phyloP scores from a whole-genome alignment of 129 eudicot species.

The Pseudognaphalium luteoalbum region DNA sequence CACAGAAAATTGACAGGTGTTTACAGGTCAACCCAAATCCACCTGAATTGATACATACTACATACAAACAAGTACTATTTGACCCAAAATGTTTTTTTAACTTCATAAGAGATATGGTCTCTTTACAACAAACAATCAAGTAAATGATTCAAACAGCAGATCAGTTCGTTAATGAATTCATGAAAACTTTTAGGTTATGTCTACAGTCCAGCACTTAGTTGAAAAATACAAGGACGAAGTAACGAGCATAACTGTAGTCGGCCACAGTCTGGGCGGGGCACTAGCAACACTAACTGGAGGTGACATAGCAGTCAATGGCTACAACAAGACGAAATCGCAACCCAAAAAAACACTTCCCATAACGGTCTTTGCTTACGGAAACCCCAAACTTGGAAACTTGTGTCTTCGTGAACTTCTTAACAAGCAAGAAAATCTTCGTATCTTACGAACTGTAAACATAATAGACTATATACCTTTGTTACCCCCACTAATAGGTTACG shows the following conservation, averaged over 20 bases:
- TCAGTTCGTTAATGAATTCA: background rate
- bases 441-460: conserved; percentile 32
- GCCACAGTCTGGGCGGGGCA: conserved; percentile 71
- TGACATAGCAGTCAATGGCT: conserved; percentile 55
- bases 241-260: conserved; percentile 53
- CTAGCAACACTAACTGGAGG: conserved; percentile 50
- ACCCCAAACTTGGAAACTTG: conserved; percentile 48
- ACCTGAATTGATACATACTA: background rate
- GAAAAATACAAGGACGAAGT: conserved; percentile 55
- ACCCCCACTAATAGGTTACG: conserved; percentile 44
- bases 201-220: conserved; percentile 33
- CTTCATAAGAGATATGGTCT: background rate
- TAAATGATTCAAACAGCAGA: too few relatives aligned
- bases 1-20: background rate
- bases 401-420: conserved; percentile 25
- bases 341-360: conserved; percentile 45
- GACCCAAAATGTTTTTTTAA: background rate
- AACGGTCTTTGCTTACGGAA: conserved; percentile 47
- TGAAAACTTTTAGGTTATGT: conserved; percentile 36
- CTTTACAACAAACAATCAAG: background rate
- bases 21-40: background rate
- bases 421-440: conserved; percentile 30
- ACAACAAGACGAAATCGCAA: conserved; percentile 27
- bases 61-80: background rate
- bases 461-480: conserved; percentile 39